Evolutionary conservation across 2,329 filamentous ascomycete genomes (phyloP).

Genomic region (Aspergillus sp.): DNA sequence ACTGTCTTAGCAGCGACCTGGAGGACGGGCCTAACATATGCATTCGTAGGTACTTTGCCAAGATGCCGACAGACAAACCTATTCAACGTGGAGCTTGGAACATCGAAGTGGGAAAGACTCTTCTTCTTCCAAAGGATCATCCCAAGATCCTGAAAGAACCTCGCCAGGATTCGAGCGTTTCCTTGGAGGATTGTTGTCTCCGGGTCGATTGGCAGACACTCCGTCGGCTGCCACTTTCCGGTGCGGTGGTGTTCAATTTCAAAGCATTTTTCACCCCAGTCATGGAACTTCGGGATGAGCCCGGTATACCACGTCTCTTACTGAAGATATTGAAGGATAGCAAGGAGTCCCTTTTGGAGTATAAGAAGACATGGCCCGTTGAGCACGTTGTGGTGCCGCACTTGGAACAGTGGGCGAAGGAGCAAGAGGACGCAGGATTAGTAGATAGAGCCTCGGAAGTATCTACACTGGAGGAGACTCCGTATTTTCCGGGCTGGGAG

Average conservation of each 20-base stretch:
- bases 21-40: background rate
- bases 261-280: conserved; percentile 80
- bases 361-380: conserved; percentile 79
- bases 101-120: conserved; percentile 69
- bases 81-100: conserved; percentile 86
- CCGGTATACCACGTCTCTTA: conserved; percentile 67
- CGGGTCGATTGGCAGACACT: conserved; percentile 88
- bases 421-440: conserved; percentile 63
- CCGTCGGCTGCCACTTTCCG: conserved; percentile 72
- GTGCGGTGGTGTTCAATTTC: conserved; percentile 80
- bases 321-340: conserved; percentile 67
- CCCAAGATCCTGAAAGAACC: conserved; percentile 59
- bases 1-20: background rate
- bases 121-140: conserved; percentile 70
- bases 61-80: conserved; percentile 68
- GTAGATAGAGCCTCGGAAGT: conserved; percentile 63
- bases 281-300: conserved; percentile 66
- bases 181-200: conserved; percentile 60
- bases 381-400: conserved; percentile 68
- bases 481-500: conserved; percentile 74
- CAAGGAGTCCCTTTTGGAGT: conserved; percentile 69
- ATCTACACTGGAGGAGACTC: conserved; percentile 68
- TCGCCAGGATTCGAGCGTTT: conserved; percentile 55
- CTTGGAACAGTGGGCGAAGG: conserved; percentile 60
- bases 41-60: conserved; percentile 68